Evolutionary conservation across 495 filamentous ascomycete genomes (phyloP).

Genomic region (Xylaria grammica): DNA sequence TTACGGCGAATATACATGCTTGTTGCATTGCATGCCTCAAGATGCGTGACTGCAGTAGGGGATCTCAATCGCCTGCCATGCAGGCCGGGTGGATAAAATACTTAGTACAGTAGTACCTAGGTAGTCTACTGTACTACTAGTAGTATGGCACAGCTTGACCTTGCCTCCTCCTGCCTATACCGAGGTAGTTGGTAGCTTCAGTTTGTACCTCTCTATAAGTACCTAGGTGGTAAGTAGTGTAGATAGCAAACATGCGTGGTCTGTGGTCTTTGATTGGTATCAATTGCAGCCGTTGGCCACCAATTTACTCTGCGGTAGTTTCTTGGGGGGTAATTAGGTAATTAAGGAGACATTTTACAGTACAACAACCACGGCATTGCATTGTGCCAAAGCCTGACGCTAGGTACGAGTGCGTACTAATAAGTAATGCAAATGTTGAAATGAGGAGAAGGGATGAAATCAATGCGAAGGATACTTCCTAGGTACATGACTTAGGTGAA

Average conservation of each 20-base stretch:
- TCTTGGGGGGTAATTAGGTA: too few species aligned
- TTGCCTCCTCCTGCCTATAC: too few species aligned
- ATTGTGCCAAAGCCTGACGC: background rate
- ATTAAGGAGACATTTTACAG: background rate
- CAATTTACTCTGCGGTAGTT: too few species aligned
- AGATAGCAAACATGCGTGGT: too few species aligned
- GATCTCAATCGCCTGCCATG: conserved; percentile 15
- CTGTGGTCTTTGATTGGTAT: too few species aligned
- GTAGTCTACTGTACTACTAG: background rate
- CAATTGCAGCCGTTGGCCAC: too few species aligned
- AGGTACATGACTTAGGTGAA: too few species aligned
- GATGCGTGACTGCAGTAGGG: background rate
- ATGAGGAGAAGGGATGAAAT: conserved; percentile 12
- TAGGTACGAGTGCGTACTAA: background rate
- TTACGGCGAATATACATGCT: background rate
- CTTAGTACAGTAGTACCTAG: background rate
- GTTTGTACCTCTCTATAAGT: too few species aligned
- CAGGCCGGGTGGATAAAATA: conserved; percentile 1
- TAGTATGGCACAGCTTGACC: too few species aligned
- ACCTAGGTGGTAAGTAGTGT: too few species aligned
- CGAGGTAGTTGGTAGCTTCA: too few species aligned
- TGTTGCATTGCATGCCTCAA: background rate
- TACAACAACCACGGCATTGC: background rate
- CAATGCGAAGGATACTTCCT: conserved; percentile 6
- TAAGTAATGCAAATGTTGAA: background rate